Evolutionary conservation across 2,329 filamentous ascomycete genomes (phyloP), one percentile per base, ranked within the genome.

Genomic region (Sphaerulina vaccinii): DNA sequence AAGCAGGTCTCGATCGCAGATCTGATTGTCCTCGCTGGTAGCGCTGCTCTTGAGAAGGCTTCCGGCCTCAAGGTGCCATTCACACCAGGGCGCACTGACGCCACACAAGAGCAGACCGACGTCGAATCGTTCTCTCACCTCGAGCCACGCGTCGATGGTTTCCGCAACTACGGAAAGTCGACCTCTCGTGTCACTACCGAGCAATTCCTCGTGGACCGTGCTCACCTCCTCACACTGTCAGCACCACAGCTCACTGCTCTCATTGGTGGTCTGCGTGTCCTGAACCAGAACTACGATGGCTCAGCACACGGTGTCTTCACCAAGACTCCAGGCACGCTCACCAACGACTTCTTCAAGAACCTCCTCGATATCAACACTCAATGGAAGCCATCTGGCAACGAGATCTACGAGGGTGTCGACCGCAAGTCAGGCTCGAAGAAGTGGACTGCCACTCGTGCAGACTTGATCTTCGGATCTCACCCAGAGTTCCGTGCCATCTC

Each of bases 331-430:
- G 87, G 87, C 36, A 71, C 81, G 61, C 76, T 91, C 62, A 87
- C 83, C 65, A 90, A 87, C 71, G 87, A 90, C 73, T 91, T 89
- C 79, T 91, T 91, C 65, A 79, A 88, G 70, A 90, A 90, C 73
- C 76, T 91, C 1, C 79, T 91, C 19, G 86, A 89, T 64, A 80
- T 78, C 63, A 73, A 71, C 69, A 87, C 79, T 5, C 75, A 71
- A 18, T 90, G 87, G 87, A 82, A 82, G 72, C 63, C 79, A 0
- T 72, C 72, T 33, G 72, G 73, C 51, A 71, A 70, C 48, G 85
- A 89, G 62, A 49, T 77, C 44, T 90, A 79, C 69, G 79, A 83
- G 55, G 86, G 84, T 29, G 64, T 72, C 11, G 84, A 88, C 72
- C 83, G 82, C 68, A 83, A 83, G 75, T 80, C 78, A 13, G 84